A percentile compares a stretch with the other conserved stretches of the same genome.
Evolutionary conservation across 352 stramenopile species (phyloP).

Genomic region (Globisporangium camurandrum): DNA sequence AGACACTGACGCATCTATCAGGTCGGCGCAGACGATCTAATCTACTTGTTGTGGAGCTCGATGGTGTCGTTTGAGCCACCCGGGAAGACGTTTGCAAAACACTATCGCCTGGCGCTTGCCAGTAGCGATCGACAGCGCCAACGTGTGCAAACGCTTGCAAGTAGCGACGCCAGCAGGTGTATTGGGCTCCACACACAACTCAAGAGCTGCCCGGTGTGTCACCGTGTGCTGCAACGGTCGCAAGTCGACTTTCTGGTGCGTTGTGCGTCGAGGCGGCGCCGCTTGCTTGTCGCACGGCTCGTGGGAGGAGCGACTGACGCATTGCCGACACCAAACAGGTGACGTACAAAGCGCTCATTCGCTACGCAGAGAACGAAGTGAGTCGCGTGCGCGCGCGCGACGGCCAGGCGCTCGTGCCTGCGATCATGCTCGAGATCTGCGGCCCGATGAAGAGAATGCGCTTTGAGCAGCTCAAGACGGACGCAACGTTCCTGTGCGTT

Average conservation of each 20-base stretch:
- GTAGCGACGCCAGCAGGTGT: conserved; percentile 7
- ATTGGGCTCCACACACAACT: conserved; percentile 22
- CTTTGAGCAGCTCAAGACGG: conserved; percentile 35
- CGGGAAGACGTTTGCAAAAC: conserved; percentile 33
- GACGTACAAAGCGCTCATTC: conserved; percentile 36
- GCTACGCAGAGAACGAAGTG: conserved; percentile 18
- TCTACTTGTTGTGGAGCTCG: conserved; percentile 67
- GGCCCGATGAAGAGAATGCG: conserved; percentile 23
- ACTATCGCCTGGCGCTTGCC: conserved; percentile 30
- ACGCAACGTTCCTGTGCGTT: conserved; percentile 33
- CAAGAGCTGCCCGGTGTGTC: conserved; percentile 35
- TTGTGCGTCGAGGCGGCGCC: neutral
- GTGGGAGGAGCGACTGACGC: neutral
- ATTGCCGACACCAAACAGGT: conserved; percentile 13
- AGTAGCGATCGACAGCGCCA: conserved; percentile 9
- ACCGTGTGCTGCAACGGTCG: conserved; percentile 22
- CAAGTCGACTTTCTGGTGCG: conserved; percentile 40
- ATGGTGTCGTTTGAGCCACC: conserved; percentile 56
- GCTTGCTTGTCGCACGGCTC: neutral
- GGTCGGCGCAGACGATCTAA: conserved; percentile 45
- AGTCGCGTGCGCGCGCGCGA: conserved; percentile 10
- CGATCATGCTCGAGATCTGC: conserved; percentile 24
- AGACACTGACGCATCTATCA: conserved; percentile 7
- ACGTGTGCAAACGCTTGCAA: conserved; percentile 1
- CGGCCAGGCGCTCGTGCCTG: conserved; percentile 16